phyloP scores from a whole-genome alignment of 2,329 filamentous ascomycete genomes.

The Setomelanomma holmii region DNA sequence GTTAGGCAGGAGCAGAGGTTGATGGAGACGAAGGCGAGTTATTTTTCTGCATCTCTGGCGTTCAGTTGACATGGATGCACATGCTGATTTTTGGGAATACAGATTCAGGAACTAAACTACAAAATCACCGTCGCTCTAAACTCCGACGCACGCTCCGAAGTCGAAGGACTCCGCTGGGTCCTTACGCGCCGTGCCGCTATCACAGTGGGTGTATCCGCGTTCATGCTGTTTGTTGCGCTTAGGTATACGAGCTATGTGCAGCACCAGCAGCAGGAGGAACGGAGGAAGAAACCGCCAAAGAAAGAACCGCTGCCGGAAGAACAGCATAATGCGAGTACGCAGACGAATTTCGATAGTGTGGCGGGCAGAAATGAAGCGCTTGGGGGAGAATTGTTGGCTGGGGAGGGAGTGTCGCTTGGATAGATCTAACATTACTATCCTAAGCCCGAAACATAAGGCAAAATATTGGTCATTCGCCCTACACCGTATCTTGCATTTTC shows the following conservation, averaged over 20 bases:
- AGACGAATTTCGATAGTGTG: slow-evolving; percentile 1
- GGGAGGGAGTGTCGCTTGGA: slow-evolving; percentile 43
- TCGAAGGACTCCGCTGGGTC: slow-evolving; percentile 91
- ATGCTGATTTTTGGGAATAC: slow-evolving; percentile 4
- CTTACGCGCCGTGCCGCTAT: slow-evolving; percentile 69
- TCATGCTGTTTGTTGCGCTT: slow-evolving; percentile 54
- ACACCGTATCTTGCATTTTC: not conserved
- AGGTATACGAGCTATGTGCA: slow-evolving; percentile 50
- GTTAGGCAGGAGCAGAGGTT: slow-evolving; percentile 86
- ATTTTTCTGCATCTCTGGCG: slow-evolving; percentile 13
- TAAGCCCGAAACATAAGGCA: not conserved
- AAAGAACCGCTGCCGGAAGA: slow-evolving; percentile 21
- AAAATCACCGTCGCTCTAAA: slow-evolving; percentile 91
- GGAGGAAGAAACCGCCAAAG: slow-evolving; percentile 42
- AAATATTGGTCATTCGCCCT: not conserved
- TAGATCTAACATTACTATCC: slow-evolving; percentile 12
- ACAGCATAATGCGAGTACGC: slow-evolving; percentile 8
- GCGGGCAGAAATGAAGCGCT: slow-evolving; percentile 27
- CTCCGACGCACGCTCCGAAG: slow-evolving; percentile 88
- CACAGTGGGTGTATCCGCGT: slow-evolving; percentile 59
- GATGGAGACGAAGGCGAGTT: slow-evolving; percentile 83
- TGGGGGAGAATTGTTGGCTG: slow-evolving; percentile 40
- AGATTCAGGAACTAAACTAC: slow-evolving; percentile 95
- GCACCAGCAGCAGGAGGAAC: slow-evolving; percentile 49
- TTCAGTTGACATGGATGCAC: not conserved